Percentiles rank a stretch among this genome's conserved stretches.
These are phyloP conservation scores for Angomonas deanei DNA, from an alignment of 208 protist genomes.

Conservation along the genomic window DNA sequence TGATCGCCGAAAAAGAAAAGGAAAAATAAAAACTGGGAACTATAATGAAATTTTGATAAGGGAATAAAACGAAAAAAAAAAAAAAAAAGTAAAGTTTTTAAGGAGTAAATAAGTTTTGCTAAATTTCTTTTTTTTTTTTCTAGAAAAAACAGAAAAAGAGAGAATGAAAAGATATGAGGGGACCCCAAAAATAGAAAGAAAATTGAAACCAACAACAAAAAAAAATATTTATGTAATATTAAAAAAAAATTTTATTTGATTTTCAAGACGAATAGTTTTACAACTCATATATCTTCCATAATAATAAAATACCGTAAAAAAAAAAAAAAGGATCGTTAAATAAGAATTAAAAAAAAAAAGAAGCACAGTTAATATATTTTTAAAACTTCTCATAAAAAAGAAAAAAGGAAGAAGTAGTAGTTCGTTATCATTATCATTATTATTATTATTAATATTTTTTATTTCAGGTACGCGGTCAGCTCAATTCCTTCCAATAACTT, in stretches of 20 bases:
- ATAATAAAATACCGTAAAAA: neutral
- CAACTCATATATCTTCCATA: neutral
- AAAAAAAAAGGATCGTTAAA: neutral
- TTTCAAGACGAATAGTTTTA: neutral
- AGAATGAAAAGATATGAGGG: too few species aligned
- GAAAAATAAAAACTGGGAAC: neutral
- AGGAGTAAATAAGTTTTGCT: neutral
- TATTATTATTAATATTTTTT: slow-evolving; percentile 6
- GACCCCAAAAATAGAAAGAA: too few species aligned
- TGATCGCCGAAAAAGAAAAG: neutral
- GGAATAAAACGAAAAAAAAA: neutral
- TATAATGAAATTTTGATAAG: neutral
- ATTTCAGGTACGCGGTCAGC: neutral
- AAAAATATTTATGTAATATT: neutral
- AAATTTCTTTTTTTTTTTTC: neutral
- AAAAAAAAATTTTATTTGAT: slow-evolving; percentile 1
- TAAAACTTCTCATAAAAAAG: neutral
- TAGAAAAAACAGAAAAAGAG: too few species aligned
- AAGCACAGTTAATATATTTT: neutral
- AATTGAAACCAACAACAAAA: neutral
- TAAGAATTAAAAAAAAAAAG: neutral
- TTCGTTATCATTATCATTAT: neutral
- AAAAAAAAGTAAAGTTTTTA: neutral
- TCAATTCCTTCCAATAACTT: neutral
- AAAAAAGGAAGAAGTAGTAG: too few species aligned